Evolutionary conservation across 2,329 filamentous ascomycete genomes (phyloP).

Genomic region (Hortaea sp.): DNA sequence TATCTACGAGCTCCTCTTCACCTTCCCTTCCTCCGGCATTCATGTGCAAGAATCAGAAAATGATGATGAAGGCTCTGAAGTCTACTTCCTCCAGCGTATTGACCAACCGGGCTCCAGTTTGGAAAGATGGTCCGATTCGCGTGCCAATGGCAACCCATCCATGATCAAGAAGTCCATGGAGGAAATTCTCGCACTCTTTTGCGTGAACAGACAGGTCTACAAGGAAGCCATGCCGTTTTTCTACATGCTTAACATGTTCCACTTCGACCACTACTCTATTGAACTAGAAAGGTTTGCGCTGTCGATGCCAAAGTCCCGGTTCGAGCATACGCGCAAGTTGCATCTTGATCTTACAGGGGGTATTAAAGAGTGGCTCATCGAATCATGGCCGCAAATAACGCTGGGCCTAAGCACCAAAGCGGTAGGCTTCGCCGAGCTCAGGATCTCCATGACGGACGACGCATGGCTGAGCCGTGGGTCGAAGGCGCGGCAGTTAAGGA

Average conservation of each 20-base stretch:
- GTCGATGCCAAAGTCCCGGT: background rate
- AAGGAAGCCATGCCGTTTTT: constrained; percentile 9
- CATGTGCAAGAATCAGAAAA: background rate
- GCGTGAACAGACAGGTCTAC: constrained; percentile 7
- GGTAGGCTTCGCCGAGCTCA: background rate
- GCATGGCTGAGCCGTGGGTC: background rate
- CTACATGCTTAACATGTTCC: constrained; percentile 9
- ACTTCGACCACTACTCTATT: background rate
- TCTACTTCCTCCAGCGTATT: background rate
- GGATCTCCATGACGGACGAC: background rate
- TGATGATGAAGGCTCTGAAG: background rate
- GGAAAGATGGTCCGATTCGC: background rate
- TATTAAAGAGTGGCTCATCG: background rate
- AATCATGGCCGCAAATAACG: background rate
- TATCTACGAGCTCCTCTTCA: constrained; percentile 3
- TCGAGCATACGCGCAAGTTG: background rate
- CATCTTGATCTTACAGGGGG: background rate
- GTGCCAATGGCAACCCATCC: background rate
- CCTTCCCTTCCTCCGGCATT: background rate
- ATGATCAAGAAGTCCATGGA: background rate
- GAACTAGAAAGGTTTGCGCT: background rate
- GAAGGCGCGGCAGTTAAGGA: background rate
- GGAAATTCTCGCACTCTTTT: constrained; percentile 5
- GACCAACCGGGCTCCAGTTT: too few relatives aligned
- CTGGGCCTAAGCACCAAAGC: background rate